A percentile compares a stretch with the other conserved stretches of the same genome.
phyloP scores from a whole-genome alignment of 2,329 filamentous ascomycete species.

The Eutypella sp. region DNA sequence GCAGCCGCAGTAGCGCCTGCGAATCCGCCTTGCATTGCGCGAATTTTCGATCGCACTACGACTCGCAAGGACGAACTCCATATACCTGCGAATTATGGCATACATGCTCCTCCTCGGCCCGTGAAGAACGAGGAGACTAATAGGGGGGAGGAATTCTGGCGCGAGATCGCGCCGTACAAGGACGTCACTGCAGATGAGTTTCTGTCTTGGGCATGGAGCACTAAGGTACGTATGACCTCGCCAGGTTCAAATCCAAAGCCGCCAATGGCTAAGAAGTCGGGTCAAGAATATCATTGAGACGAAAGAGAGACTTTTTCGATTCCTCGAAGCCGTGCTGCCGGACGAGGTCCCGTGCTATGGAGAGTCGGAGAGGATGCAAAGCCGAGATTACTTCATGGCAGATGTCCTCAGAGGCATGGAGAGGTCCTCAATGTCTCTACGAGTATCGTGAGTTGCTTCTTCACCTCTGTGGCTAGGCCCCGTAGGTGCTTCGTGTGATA shows the following conservation, averaged over 20 bases:
- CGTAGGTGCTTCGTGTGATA: slow-evolving; percentile 1
- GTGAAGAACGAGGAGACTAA: background rate
- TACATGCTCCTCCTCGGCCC: too few relatives aligned
- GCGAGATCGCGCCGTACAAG: slow-evolving; percentile 10
- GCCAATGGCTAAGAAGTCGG: slow-evolving; percentile 22
- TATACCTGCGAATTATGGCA: background rate
- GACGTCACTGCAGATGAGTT: slow-evolving; percentile 13
- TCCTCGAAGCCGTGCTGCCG: slow-evolving; percentile 47
- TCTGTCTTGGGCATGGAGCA: slow-evolving; percentile 18
- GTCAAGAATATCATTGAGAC: slow-evolving; percentile 45
- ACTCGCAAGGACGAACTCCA: background rate
- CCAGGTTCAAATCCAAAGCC: background rate
- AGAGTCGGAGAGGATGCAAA: slow-evolving; percentile 30
- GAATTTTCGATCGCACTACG: background rate
- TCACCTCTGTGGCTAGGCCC: background rate
- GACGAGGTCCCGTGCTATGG: slow-evolving; percentile 38
- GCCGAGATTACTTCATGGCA: slow-evolving; percentile 46
- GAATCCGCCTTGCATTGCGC: background rate
- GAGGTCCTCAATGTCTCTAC: slow-evolving; percentile 53
- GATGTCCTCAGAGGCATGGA: slow-evolving; percentile 50
- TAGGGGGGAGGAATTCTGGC: slow-evolving; percentile 16
- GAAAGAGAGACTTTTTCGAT: slow-evolving; percentile 39
- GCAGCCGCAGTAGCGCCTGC: background rate
- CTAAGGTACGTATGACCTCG: slow-evolving; percentile 10
- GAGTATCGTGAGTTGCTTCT: slow-evolving; percentile 43